Conservation (phyloP, 169 alveolate species). For the Eimeria falciformis region DNA sequence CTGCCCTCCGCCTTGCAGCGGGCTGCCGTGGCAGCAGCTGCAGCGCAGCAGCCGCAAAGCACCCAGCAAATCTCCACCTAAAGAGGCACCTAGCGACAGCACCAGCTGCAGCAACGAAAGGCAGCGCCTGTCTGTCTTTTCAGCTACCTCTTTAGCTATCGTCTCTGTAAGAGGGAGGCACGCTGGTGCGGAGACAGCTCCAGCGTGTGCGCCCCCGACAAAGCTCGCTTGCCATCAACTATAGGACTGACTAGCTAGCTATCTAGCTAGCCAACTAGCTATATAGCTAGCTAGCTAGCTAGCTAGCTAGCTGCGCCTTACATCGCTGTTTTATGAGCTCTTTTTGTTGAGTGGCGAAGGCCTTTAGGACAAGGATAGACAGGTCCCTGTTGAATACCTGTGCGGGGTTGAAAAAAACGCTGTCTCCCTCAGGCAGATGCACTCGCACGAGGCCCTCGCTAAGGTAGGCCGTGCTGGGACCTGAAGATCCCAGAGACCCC, state of each 20-base stretch:
- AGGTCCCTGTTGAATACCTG: slow-evolving; percentile 94
- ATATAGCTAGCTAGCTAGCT: slow-evolving; percentile 33
- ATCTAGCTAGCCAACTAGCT: not conserved
- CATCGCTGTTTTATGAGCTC: slow-evolving; percentile 12
- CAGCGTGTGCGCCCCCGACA: too few species aligned
- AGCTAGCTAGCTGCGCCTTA: slow-evolving; percentile 1
- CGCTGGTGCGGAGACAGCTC: too few species aligned
- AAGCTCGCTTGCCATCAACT: too few species aligned
- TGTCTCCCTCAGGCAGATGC: slow-evolving; percentile 59
- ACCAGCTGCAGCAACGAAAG: slow-evolving; percentile 7
- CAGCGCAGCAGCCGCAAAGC: not conserved
- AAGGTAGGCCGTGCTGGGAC: slow-evolving; percentile 3
- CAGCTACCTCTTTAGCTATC: too few species aligned
- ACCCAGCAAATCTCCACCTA: not conserved
- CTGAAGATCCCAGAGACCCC: not conserved
- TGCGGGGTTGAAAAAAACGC: slow-evolving; percentile 89
- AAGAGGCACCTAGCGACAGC: slow-evolving; percentile 18
- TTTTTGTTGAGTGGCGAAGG: slow-evolving; percentile 54
- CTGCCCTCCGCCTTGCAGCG: slow-evolving; percentile 75
- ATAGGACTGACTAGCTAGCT: not conserved
- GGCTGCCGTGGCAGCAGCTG: slow-evolving; percentile 56
- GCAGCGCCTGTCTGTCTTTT: not conserved
- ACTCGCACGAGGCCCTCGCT: slow-evolving; percentile 81
- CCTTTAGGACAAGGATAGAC: slow-evolving; percentile 80
- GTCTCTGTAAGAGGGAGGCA: too few species aligned